Conservation (phyloP, 139 green algal genomes). For the Auxenochlorella pyrenoidosa region DNA sequence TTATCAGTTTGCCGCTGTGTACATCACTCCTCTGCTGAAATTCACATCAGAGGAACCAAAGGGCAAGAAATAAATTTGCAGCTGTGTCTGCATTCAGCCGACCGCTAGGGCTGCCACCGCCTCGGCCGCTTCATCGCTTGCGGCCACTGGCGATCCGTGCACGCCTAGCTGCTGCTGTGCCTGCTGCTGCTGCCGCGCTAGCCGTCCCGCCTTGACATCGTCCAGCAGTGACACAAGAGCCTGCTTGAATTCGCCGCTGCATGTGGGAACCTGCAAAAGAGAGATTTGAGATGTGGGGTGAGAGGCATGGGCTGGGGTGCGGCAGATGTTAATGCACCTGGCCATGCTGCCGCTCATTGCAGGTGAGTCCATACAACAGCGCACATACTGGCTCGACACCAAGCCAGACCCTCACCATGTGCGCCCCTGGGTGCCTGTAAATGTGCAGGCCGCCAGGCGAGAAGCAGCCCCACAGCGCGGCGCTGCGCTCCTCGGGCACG, state of each 20-base stretch:
- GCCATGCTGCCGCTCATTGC: no score
- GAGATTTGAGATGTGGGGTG: no score
- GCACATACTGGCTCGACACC: background rate
- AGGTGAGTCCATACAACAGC: background rate
- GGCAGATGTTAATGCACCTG: no score
- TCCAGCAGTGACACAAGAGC: constrained; percentile 49
- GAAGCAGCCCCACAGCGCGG: constrained; percentile 50
- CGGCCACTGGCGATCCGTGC: background rate
- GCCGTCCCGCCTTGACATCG: background rate
- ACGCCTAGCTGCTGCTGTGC: background rate
- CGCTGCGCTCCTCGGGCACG: constrained; percentile 54
- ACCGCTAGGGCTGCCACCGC: background rate
- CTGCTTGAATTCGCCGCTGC: constrained; percentile 60
- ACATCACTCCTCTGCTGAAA: no score
- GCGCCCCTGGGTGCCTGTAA: constrained; percentile 50
- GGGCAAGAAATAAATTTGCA: no score
- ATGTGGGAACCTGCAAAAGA: constrained; percentile 56
- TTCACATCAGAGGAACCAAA: no score
- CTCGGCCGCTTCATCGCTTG: background rate
- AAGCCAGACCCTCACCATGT: constrained; percentile 42
- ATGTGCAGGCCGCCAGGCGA: background rate
- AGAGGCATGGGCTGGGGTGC: background rate
- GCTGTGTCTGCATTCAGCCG: background rate
- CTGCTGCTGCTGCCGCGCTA: background rate
- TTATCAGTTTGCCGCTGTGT: background rate